Percentiles rank a stretch among this genome's conserved stretches.
phyloP scores from a whole-genome alignment of 2,329 filamentous ascomycete species.

The Stenocarpella maydis region DNA sequence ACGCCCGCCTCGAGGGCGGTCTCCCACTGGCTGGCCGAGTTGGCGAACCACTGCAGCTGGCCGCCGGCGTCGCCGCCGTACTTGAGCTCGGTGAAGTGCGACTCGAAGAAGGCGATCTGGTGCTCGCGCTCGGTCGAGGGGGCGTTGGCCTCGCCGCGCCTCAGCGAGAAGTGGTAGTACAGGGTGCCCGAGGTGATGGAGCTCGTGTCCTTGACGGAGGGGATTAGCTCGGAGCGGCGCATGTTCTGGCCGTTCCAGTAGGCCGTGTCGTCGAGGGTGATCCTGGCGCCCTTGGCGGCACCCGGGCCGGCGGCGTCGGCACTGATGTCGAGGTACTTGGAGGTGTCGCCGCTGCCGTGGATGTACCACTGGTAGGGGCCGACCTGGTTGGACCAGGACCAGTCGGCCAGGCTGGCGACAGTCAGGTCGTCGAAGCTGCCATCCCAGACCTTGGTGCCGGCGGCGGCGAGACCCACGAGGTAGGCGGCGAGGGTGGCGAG shows the following conservation, averaged over 20 bases:
- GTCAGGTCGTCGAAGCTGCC: conserved; percentile 65
- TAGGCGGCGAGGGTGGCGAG: conserved; percentile 34
- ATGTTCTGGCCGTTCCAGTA: conserved; percentile 75
- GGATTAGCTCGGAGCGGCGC: conserved; percentile 75
- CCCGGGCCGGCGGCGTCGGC: conserved; percentile 67
- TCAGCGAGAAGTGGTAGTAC: conserved; percentile 74
- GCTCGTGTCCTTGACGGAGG: conserved; percentile 61
- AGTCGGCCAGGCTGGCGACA: conserved; percentile 60
- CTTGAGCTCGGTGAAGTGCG: conserved; percentile 76
- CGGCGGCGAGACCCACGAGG: conserved; percentile 41
- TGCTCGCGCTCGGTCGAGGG: conserved; percentile 69
- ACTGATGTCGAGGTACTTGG: conserved; percentile 66
- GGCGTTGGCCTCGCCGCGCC: conserved; percentile 61
- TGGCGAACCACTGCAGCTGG: conserved; percentile 68
- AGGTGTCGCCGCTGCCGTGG: conserved; percentile 63
- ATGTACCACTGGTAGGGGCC: conserved; percentile 77
- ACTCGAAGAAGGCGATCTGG: conserved; percentile 67
- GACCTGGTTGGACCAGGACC: conserved; percentile 70
- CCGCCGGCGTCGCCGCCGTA: conserved; percentile 56
- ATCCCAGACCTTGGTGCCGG: conserved; percentile 65
- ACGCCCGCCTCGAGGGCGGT: conserved; percentile 63
- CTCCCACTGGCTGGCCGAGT: conserved; percentile 66
- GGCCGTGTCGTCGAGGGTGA: conserved; percentile 66
- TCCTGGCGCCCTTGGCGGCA: conserved; percentile 68
- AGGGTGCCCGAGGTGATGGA: conserved; percentile 68